Evolutionary conservation across 2,329 filamentous ascomycete species (phyloP).

Genomic region (Cordyceps cateniannulata): DNA sequence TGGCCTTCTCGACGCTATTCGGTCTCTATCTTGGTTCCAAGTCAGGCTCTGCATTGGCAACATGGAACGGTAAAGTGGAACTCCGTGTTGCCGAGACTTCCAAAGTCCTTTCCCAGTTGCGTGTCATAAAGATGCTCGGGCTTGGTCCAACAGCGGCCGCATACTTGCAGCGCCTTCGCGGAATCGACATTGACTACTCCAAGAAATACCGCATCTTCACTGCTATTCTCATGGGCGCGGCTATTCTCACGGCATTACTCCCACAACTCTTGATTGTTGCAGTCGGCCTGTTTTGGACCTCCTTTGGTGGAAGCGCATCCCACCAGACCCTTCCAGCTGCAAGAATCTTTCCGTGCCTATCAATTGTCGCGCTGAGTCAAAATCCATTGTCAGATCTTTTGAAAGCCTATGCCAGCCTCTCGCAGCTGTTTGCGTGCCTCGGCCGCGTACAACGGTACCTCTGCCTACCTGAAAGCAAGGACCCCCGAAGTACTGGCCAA

Average conservation of each 20-base stretch:
- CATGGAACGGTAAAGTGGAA: constrained; percentile 5
- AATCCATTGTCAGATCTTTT: not conserved
- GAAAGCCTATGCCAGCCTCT: not conserved
- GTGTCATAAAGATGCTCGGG: constrained; percentile 4
- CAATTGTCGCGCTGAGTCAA: not conserved
- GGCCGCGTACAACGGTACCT: not conserved
- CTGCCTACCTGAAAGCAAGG: not conserved
- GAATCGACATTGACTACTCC: not conserved
- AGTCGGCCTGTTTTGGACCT: too few relatives aligned
- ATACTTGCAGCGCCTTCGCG: not conserved
- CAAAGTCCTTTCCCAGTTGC: too few relatives aligned
- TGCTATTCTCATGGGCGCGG: not conserved
- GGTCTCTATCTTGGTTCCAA: not conserved
- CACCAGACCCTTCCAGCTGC: too few relatives aligned
- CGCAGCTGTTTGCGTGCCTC: not conserved
- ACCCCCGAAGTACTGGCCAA: not conserved
- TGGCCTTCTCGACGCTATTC: not conserved
- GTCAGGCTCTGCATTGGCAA: not conserved
- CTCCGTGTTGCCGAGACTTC: not conserved
- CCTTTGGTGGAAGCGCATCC: too few relatives aligned
- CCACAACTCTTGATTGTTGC: too few relatives aligned
- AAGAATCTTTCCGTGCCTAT: not conserved
- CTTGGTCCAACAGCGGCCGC: not conserved
- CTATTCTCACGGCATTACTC: too few relatives aligned
- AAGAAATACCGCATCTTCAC: not conserved